Evolutionary conservation across 257 asterid genomes (phyloP), one percentile per base, ranked within the genome.

Genomic region (Cinchona pubescens): DNA sequence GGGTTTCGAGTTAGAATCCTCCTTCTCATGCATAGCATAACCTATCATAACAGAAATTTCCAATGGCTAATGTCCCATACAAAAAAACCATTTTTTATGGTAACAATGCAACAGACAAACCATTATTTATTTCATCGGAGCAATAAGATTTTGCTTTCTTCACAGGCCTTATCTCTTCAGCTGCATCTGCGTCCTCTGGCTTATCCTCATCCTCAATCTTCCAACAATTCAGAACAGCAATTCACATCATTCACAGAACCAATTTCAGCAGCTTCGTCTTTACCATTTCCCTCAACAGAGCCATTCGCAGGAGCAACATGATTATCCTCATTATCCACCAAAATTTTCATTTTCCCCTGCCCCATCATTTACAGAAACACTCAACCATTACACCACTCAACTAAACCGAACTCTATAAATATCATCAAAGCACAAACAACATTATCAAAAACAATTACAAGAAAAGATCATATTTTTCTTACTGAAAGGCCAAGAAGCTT

Each of bases 401-500:
- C 37, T 38, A 19, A 69, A 29, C 42, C n/a, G n/a, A n/a, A n/a
- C n/a, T n/a, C n/a, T n/a, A n/a, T n/a, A n/a, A n/a, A n/a, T n/a
- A n/a, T n/a, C 38, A 18, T 30, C 18, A 27, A 19, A 19, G 11
- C 53, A n/a, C 29, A 8, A 67, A 55, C 48, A n/a, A 49, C 12
- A 19, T 16, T 37, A 68, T 40, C 1, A 62, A 34, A 27, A 45
- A 49, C 7, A 67, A 3, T 13, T 6, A 23, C 21, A 72, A n/a
- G 19, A 11, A 51, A 15, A 45, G 8, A 27, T 0, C 5, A 27
- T 60, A 21, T 13, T n/a, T 13, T 29, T 15, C 88, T 82, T 81
- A 83, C 97, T 86, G 65, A 55, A 82, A 91, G 90, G 75, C 98
- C 97, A 68, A 92, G 98, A 83, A 74, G 85, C 82, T 88, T 91